phyloP scores from a whole-genome alignment of 2,329 filamentous ascomycete genomes.

The Apiospora sp. region DNA sequence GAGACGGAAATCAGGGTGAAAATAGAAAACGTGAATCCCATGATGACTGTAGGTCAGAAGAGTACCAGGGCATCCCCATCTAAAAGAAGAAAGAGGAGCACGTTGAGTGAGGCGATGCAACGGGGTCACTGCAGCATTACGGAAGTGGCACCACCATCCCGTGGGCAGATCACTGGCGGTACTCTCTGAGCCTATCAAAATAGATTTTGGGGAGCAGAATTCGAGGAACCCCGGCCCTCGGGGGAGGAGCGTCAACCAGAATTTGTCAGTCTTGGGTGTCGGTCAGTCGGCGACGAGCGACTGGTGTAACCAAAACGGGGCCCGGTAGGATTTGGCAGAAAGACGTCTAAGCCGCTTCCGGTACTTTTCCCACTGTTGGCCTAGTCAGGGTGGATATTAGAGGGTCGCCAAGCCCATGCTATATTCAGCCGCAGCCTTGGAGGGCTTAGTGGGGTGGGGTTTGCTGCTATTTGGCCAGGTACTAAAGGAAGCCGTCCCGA shows the following conservation, averaged over 20 bases:
- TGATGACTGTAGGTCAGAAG: background rate
- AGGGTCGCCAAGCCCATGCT: background rate
- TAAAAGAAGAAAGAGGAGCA: background rate
- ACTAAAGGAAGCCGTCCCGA: background rate
- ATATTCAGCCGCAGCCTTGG: background rate
- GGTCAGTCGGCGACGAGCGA: background rate
- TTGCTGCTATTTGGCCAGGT: background rate
- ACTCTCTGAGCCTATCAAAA: background rate
- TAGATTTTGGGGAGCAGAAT: background rate
- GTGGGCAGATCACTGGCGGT: background rate
- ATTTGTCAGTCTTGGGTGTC: background rate
- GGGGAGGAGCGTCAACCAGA: background rate
- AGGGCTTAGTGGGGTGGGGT: background rate
- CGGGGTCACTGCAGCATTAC: background rate
- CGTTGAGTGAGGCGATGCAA: background rate
- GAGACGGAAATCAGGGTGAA: background rate
- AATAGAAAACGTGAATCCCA: background rate
- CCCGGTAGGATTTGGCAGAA: background rate
- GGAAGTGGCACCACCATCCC: background rate
- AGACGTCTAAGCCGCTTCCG: background rate
- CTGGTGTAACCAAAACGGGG: background rate
- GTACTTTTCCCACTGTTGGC: background rate
- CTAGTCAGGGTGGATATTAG: background rate
- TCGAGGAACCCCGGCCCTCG: background rate
- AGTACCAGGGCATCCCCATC: background rate